phyloP scores from a whole-genome alignment of 176 grass and related monocot genomes.

The Guadua angustifolia region DNA sequence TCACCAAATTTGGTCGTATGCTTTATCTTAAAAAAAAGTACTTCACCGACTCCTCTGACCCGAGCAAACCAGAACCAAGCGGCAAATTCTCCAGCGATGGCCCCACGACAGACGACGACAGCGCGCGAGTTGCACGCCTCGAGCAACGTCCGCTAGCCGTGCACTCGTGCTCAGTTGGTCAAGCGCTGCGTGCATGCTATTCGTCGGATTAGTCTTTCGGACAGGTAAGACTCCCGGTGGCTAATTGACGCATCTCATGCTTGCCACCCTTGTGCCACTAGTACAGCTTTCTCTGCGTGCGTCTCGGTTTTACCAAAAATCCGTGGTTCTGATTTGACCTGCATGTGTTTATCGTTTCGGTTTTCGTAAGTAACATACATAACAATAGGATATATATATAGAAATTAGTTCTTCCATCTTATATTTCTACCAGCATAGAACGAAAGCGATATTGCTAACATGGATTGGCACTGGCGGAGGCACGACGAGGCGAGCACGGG shows the following conservation, averaged over 20 bases:
- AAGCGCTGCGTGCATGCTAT: neutral
- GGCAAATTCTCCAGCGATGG: neutral
- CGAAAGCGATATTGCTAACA: no score
- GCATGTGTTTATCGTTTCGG: neutral
- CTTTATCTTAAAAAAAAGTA: no score
- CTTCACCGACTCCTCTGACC: neutral
- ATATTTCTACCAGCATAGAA: no score
- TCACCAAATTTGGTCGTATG: no score
- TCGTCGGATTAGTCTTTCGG: neutral
- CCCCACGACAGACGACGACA: neutral
- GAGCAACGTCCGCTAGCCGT: neutral
- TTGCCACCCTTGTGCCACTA: neutral
- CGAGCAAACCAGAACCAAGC: neutral
- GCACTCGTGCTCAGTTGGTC: neutral
- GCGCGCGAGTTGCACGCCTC: neutral
- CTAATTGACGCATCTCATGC: neutral
- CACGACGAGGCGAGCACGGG: no score
- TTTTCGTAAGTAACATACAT: no score
- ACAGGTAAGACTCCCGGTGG: neutral
- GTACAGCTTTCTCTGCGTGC: no score
- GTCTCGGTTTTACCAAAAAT: neutral
- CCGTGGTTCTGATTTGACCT: neutral
- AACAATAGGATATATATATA: no score
- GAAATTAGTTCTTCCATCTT: no score
- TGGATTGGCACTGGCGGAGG: no score